A percentile compares a stretch with the other conserved stretches of the same genome.
Evolutionary conservation across 2,329 filamentous ascomycete species (phyloP).

Genomic region (Cordyceps fumosorosea): DNA sequence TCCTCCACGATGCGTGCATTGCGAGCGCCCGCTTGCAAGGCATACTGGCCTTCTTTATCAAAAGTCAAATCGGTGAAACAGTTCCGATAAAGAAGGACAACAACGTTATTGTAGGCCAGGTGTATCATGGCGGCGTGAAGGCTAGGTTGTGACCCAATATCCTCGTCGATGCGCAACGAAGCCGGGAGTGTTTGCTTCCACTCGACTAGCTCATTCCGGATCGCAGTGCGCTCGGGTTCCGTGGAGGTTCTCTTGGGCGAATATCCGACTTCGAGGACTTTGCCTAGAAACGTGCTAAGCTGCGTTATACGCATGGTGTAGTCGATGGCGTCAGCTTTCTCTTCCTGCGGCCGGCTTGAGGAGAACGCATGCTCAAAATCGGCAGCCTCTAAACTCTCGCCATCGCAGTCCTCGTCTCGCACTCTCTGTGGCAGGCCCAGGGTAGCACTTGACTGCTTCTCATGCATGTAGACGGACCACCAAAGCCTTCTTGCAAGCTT

Average conservation of each 20-base stretch:
- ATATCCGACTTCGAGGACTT: constrained; percentile 15
- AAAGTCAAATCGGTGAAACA: constrained; percentile 31
- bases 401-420: constrained; percentile 42
- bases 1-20: constrained; percentile 42
- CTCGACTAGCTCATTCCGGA: constrained; percentile 28
- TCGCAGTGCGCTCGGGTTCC: constrained; percentile 26
- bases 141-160: constrained; percentile 24
- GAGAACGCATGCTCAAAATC: constrained; percentile 17
- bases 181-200: constrained; percentile 34
- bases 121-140: constrained; percentile 36
- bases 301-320: constrained; percentile 23
- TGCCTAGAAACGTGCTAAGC: constrained; percentile 22
- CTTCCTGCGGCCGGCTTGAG: constrained; percentile 19
- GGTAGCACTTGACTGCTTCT: constrained; percentile 40
- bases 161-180: constrained; percentile 13
- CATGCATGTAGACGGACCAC: constrained; percentile 44
- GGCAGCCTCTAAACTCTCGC: constrained; percentile 23
- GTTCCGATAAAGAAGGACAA: constrained; percentile 38
- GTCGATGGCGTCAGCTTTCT: constrained; percentile 26
- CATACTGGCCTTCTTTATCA: constrained; percentile 30
- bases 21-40: constrained; percentile 37
- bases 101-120: constrained; percentile 40
- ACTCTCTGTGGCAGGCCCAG: constrained; percentile 40
- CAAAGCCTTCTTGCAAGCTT: constrained; percentile 36
- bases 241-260: constrained; percentile 12